A percentile compares a stretch with the other conserved stretches of the same genome.
Evolutionary conservation across 2,329 filamentous ascomycete species (phyloP).

Genomic region (Penicillium sp.): DNA sequence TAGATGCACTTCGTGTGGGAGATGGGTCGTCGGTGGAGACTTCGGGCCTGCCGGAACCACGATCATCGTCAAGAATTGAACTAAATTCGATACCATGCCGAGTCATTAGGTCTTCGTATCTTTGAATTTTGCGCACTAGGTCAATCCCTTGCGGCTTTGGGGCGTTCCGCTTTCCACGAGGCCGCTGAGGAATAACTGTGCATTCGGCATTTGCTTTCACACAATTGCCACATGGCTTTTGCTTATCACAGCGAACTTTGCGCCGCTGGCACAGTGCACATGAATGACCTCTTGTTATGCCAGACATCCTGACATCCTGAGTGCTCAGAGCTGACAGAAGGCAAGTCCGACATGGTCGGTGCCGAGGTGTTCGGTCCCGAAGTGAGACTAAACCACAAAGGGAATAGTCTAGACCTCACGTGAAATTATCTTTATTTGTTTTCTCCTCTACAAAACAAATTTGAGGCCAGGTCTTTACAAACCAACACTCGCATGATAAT

Average conservation of each 20-base stretch:
- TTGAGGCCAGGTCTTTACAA: no score
- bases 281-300: slow-evolving; percentile 36
- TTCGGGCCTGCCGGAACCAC: background rate
- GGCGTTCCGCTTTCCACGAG: slow-evolving; percentile 52
- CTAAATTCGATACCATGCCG: slow-evolving; percentile 69
- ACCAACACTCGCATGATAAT: no score
- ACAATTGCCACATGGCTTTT: slow-evolving; percentile 70
- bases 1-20: background rate
- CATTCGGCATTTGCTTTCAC: slow-evolving; percentile 64
- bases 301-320: background rate
- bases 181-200: slow-evolving; percentile 43
- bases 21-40: background rate
- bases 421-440: background rate
- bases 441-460: no score
- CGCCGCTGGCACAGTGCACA: slow-evolving; percentile 57
- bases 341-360: background rate
- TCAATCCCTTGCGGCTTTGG: slow-evolving; percentile 66
- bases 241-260: slow-evolving; percentile 72
- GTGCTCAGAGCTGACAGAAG: background rate
- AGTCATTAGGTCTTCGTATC: slow-evolving; percentile 66
- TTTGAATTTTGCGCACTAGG: slow-evolving; percentile 64
- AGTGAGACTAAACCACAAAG: background rate
- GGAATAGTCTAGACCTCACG: background rate
- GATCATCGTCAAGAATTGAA: slow-evolving; percentile 47
- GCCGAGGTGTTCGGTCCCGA: background rate